These are phyloP conservation scores for Syncephalastrum sp. DNA, from an alignment of 371 early-diverging fungal species.

Conservation along the genomic window DNA sequence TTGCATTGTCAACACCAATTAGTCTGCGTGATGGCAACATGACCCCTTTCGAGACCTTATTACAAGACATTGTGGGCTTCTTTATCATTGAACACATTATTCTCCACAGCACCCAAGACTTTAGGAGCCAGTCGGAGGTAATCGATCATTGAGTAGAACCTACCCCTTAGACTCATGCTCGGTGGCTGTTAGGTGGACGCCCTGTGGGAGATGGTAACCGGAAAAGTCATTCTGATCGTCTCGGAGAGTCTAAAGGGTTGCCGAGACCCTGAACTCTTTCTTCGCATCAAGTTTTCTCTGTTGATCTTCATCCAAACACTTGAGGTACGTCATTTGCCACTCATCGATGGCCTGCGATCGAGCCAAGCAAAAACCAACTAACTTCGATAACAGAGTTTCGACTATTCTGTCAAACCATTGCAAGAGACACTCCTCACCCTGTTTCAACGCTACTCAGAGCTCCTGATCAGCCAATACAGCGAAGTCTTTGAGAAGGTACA, in stretches of 20 bases:
- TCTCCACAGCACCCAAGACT: conserved; percentile 85
- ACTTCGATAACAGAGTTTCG: conserved; percentile 34
- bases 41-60: conserved; percentile 66
- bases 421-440: conserved; percentile 66
- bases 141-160: background rate
- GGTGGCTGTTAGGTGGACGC: conserved; percentile 62
- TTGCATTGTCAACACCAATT: conserved; percentile 64
- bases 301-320: conserved; percentile 87
- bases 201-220: conserved; percentile 86
- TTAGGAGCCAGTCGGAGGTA: conserved; percentile 85
- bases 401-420: conserved; percentile 49
- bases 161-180: too few species aligned
- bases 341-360: too few species aligned
- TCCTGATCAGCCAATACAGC: conserved; percentile 71
- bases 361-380: background rate
- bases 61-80: conserved; percentile 93
- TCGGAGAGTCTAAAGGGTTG: conserved; percentile 78
- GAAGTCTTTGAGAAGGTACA: conserved; percentile 69
- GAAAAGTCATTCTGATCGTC: conserved; percentile 77
- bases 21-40: conserved; percentile 65
- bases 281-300: conserved; percentile 73
- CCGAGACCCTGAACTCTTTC: conserved; percentile 74
- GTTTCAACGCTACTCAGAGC: conserved; percentile 80
- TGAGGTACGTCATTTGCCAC: conserved; percentile 57
- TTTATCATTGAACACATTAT: conserved; percentile 94